These are phyloP conservation scores for Cordyceps javanica DNA, from an alignment of 2,329 filamentous ascomycete species.

Conservation along the genomic window DNA sequence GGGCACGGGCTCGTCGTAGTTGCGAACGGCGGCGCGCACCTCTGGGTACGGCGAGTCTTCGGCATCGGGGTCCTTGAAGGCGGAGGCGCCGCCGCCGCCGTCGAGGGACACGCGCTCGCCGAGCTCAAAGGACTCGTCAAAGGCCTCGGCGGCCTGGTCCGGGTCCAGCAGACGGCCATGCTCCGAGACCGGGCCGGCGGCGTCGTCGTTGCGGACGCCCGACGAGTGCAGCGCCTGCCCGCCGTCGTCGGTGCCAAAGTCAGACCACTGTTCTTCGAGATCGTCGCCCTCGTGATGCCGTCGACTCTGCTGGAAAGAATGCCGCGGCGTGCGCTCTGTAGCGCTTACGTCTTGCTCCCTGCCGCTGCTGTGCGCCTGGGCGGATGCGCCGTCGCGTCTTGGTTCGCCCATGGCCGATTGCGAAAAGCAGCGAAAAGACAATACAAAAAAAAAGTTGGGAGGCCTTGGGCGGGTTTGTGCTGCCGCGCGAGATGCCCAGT, in stretches of 20 bases:
- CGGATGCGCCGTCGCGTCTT: neutral
- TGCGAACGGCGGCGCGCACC: conserved; percentile 57
- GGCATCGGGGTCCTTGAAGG: conserved; percentile 34
- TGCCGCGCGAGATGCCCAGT: too few species aligned
- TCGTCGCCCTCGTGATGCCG: neutral
- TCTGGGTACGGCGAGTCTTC: conserved; percentile 62
- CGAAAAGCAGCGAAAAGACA: too few species aligned
- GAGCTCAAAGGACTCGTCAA: conserved; percentile 6
- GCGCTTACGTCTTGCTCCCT: conserved; percentile 1
- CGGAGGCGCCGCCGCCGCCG: conserved; percentile 21
- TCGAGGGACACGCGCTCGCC: conserved; percentile 14
- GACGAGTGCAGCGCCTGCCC: conserved; percentile 23
- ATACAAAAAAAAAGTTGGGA: too few species aligned
- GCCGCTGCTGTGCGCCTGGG: neutral
- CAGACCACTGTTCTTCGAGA: conserved; percentile 1
- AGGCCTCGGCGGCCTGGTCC: conserved; percentile 30
- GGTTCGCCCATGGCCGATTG: neutral
- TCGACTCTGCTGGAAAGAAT: conserved; percentile 8
- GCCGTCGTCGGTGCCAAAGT: neutral
- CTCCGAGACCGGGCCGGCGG: conserved; percentile 43
- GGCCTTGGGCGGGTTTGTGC: too few species aligned
- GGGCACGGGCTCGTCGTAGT: conserved; percentile 59
- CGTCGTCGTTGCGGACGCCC: conserved; percentile 32
- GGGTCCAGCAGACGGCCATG: conserved; percentile 52
- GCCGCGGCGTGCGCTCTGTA: conserved; percentile 2